Evolutionary conservation across 2,329 filamentous ascomycete genomes (phyloP).

Genomic region (Escovopsis sp.): DNA sequence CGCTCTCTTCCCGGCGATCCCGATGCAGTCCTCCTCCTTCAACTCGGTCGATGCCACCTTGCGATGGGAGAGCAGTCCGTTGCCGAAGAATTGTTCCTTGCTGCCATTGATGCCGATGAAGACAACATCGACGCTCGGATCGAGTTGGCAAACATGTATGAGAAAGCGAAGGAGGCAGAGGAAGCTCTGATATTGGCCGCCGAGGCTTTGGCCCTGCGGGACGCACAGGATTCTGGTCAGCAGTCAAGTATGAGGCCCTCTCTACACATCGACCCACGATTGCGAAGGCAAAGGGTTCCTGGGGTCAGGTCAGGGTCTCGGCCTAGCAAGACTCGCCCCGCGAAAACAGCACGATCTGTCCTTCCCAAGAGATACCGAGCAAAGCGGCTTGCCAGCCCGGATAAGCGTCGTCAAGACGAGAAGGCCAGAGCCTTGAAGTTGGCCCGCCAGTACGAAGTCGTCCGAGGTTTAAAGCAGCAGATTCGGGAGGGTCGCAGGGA

Average conservation of each 20-base stretch:
- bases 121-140: conserved; percentile 62
- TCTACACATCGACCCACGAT: not conserved
- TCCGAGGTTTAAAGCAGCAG: conserved; percentile 26
- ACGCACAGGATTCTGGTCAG: conserved; percentile 21
- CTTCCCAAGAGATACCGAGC: conserved; percentile 29
- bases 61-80: conserved; percentile 45
- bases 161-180: conserved; percentile 55
- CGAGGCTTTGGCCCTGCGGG: conserved; percentile 54
- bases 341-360: conserved; percentile 5
- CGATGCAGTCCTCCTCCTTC: conserved; percentile 37
- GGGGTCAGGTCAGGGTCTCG: conserved; percentile 2
- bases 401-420: conserved; percentile 29
- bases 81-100: conserved; percentile 64
- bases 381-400: conserved; percentile 28
- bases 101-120: conserved; percentile 56
- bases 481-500: conserved; percentile 27
- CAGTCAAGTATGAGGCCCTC: not conserved
- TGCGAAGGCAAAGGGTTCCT: not conserved
- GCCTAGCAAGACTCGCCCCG: not conserved
- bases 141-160: conserved; percentile 72
- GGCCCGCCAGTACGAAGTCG: conserved; percentile 26
- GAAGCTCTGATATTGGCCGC: conserved; percentile 64
- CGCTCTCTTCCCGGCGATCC: conserved; percentile 30
- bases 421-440: conserved; percentile 24
- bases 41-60: conserved; percentile 54